Base-by-base conservation (phyloP, 106 monocot species). In the Phalaenopsis aphrodite region DNA sequence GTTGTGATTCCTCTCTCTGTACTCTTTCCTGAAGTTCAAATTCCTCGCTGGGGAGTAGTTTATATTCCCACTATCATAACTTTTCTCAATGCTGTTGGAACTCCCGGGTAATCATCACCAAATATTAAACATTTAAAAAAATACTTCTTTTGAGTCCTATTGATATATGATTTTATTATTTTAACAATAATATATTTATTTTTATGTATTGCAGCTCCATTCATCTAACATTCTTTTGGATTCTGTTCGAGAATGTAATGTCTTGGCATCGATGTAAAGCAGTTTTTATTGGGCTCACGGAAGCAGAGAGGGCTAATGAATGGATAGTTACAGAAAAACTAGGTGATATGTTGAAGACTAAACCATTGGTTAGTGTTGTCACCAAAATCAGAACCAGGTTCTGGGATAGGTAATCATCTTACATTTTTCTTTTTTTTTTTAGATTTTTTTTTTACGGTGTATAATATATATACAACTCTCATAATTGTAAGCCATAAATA, bases 31-130 rank as follows among this genome's bases (percentile, higher is more conserved):
- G 90, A 95, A 74, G 85, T 92, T 17, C 10, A 84, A 56, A 77
- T 92, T 73, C 90, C 95, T 75, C 19, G 9, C 5, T 95, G 95
- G 95, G 88, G 86, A 19, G 77, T 90, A 11, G 72, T 92, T 76
- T 90, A 86, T 76, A 81, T 95, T 16, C 95, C 92, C 66, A 82
- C 90, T 0, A 57, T 81, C 3, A 92, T 92, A n/a, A 95, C 90
- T n/a, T 48, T 92, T 47, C 80, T 92, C 23, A 89, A 80, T 79
- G 76, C 85, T 37, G 86, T 95, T 55, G 89, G 88, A 76, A 95
- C 92, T 81, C 95, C 90, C 75, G 92, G 92, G 95, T 92, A 72
- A 41, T 72, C 3, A 15, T 23, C 67, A 9, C 67, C 30, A 30
- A 30, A 30, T 30, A 30, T 5, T 9, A 67, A 9, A 67, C 7